These are phyloP conservation scores for Daedaleopsis nitida DNA, from an alignment of 768 basidiomycete genomes.

Conservation along the genomic window DNA sequence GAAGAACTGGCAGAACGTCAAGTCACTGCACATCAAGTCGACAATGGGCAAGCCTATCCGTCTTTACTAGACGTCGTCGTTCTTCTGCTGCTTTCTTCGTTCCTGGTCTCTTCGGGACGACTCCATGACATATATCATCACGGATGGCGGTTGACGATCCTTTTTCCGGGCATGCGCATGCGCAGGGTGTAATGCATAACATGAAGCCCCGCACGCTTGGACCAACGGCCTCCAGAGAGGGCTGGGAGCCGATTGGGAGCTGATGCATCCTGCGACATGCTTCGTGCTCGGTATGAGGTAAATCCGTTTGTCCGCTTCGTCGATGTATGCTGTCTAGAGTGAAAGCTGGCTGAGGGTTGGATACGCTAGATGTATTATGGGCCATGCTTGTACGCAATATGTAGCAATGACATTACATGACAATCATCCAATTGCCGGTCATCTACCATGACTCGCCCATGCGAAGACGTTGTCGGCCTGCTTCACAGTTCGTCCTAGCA, in stretches of 20 bases:
- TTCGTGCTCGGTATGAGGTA: neutral
- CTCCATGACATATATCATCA: neutral
- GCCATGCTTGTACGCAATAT: neutral
- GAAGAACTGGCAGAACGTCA: conserved; percentile 99
- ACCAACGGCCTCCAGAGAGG: conserved; percentile 75
- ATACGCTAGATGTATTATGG: neutral
- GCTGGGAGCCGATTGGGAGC: conserved; percentile 88
- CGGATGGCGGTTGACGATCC: neutral
- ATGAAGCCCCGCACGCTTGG: conserved; percentile 98
- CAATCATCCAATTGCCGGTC: neutral
- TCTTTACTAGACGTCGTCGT: conserved; percentile 64
- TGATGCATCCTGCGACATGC: conserved; percentile 49
- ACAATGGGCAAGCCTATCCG: conserved; percentile 99
- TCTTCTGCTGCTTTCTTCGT: conserved; percentile 1
- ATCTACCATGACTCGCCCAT: too few species aligned
- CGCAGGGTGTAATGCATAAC: conserved; percentile 73
- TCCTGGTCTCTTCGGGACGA: neutral
- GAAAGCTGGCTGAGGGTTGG: neutral
- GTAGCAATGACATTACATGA: conserved; percentile 7
- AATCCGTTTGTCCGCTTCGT: neutral
- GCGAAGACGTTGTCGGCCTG: too few species aligned
- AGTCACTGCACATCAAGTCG: conserved; percentile 97
- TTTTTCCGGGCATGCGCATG: conserved; percentile 6
- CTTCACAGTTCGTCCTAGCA: too few species aligned
- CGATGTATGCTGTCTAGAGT: neutral